Percentiles rank a stretch among this genome's conserved stretches.
Evolutionary conservation across 2,329 filamentous ascomycete genomes (phyloP).

Genomic region (Apiospora koreana): DNA sequence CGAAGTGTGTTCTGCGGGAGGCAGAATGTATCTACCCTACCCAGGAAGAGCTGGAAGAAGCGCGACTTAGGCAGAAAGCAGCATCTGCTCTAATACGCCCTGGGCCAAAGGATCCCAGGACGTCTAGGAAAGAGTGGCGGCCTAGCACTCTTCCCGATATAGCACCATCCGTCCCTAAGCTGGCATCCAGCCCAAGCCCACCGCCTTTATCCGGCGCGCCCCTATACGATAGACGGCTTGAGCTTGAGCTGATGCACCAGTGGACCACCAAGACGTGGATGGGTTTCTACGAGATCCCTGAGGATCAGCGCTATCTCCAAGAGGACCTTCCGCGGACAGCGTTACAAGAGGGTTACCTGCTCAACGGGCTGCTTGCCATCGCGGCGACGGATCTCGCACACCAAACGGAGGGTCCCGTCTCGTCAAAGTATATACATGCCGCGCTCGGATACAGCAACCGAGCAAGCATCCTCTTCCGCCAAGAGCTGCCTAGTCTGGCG

Average conservation of each 20-base stretch:
- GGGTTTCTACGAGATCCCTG: neutral
- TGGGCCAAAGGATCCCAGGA: neutral
- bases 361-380: slow-evolving; percentile 4
- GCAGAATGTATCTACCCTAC: slow-evolving; percentile 1
- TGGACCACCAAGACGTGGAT: slow-evolving; percentile 6
- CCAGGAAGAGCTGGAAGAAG: neutral
- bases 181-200: neutral
- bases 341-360: neutral
- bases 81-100: neutral
- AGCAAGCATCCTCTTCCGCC: neutral
- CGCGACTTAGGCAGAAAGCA: neutral
- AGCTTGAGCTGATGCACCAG: slow-evolving; percentile 10
- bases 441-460: neutral
- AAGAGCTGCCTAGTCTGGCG: neutral
- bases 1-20: neutral
- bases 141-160: neutral
- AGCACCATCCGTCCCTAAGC: neutral
- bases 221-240: neutral
- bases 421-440: neutral
- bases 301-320: slow-evolving; percentile 5
- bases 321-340: slow-evolving; percentile 4
- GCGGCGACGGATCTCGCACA: slow-evolving; percentile 5
- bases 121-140: neutral
- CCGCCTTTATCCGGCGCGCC: neutral
- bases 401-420: neutral